Conservation (phyloP, 345 rosid species). For the Eucalyptus cloeziana region DNA sequence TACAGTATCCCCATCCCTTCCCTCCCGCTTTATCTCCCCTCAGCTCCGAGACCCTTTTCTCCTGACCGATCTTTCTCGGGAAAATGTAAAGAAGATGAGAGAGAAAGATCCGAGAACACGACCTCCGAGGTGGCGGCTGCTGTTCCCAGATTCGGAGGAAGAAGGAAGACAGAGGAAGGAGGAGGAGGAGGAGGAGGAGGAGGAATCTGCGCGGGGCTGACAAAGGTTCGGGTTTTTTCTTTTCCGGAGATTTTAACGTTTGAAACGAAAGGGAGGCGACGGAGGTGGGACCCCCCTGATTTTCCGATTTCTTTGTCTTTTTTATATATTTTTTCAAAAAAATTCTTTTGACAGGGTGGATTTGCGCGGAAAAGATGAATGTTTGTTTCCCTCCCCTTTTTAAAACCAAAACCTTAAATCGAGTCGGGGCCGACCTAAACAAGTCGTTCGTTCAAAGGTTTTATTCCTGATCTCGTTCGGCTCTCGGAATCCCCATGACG, state of each 20-base stretch:
- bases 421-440: neutral
- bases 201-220: neutral
- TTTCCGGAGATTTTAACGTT: neutral
- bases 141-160: neutral
- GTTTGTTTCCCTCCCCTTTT: neutral
- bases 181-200: neutral
- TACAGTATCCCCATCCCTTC: conserved; percentile 30
- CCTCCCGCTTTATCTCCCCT: neutral
- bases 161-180: neutral
- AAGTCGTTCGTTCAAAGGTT: no score
- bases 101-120: neutral
- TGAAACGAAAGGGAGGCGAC: neutral
- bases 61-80: neutral
- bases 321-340: no score
- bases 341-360: neutral
- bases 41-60: neutral
- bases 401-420: neutral
- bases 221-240: neutral
- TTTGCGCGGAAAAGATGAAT: neutral
- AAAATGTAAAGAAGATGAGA: neutral
- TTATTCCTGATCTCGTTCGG: fast-evolving
- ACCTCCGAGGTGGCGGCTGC: neutral
- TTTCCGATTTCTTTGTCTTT: neutral
- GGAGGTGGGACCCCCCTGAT: neutral
- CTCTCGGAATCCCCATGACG: fast-evolving